A percentile compares a stretch with the other conserved stretches of the same genome.
Evolutionary conservation across 768 basidiomycete genomes (phyloP).

Genomic region (Lyophyllum semitale): DNA sequence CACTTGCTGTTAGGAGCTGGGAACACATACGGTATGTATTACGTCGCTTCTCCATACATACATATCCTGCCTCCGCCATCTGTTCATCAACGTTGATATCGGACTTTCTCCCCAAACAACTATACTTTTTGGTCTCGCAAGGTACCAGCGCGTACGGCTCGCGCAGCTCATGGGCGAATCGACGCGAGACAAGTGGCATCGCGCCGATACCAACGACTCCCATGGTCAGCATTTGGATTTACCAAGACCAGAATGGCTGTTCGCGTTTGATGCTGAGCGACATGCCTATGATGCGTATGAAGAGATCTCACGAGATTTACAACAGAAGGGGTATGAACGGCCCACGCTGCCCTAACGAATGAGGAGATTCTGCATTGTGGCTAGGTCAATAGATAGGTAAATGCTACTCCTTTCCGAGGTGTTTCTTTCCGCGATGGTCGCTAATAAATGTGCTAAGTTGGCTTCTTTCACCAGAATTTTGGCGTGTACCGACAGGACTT

Average conservation of each 20-base stretch:
- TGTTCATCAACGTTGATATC: background rate
- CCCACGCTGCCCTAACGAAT: constrained; percentile 2
- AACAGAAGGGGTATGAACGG: background rate
- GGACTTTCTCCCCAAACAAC: background rate
- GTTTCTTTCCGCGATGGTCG: constrained; percentile 2
- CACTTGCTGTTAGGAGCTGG: constrained; percentile 12
- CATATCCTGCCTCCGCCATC: constrained; percentile 4
- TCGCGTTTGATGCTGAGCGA: constrained; percentile 8
- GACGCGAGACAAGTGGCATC: constrained; percentile 12
- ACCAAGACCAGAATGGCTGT: constrained; percentile 7
- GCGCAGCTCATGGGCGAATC: constrained; percentile 10
- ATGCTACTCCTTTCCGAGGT: constrained; percentile 1
- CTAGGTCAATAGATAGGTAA: background rate
- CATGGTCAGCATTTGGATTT: background rate
- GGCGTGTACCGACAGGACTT: background rate
- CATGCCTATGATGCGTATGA: constrained; percentile 3
- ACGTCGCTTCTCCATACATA: background rate
- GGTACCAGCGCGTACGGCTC: constrained; percentile 4
- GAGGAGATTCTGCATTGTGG: background rate
- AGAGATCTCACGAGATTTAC: background rate
- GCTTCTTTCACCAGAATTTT: background rate
- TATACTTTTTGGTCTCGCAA: background rate
- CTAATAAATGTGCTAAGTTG: background rate
- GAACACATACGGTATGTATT: constrained; percentile 8
- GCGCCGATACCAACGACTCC: background rate